Evolutionary conservation across 2,329 filamentous ascomycete species (phyloP), one percentile per base, ranked within the genome.

Genomic region (Torrubiella hemipterigena): DNA sequence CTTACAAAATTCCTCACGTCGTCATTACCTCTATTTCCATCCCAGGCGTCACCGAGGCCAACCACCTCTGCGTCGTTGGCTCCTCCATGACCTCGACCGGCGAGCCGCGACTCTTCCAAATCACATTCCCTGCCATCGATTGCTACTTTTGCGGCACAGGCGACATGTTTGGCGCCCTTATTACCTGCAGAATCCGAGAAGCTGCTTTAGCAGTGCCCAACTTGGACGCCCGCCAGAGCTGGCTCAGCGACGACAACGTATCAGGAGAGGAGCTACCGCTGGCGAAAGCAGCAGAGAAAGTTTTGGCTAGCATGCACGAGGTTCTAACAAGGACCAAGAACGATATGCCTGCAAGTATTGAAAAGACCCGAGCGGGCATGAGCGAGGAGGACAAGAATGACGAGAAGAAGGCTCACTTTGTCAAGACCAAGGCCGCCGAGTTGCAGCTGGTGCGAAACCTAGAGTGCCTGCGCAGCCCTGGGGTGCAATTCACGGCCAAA

Each of bases 71-170:
- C 17, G 73, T 91, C 21, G 73, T 93, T 35, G 86, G 86, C 34
- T 87, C 82, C 9, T 85, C 77, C 13, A 77, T 77, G 49, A 69
- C 65, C 33, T 70, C 65, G 28, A 61, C 55, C 39, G 71, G 74
- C 41, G 65, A 65, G 25, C 76, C 89, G 0, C 78, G 91, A n/a
- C 69, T 89, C 31, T 98, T 96, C 65, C 77, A 80, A 47, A 78
- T 96, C 47, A 75, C 81, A 34, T 84, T 95, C 34, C 86, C 89
- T 0, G 73, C 80, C 17, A 77, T 95, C 37, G 82, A 94, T 50
- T 83, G 86, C 58, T 94, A 91, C 65, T 98, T 96, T 58, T 86
- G 81, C 45, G 91, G 91, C 24, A 96, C 93, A 0, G 91, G 91
- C 28, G 91, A 98, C 61, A 95, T 98, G 89, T 96, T 98, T 50